Base-by-base conservation (phyloP, 169 alveolate genomes). In the Eimeria maxima region DNA sequence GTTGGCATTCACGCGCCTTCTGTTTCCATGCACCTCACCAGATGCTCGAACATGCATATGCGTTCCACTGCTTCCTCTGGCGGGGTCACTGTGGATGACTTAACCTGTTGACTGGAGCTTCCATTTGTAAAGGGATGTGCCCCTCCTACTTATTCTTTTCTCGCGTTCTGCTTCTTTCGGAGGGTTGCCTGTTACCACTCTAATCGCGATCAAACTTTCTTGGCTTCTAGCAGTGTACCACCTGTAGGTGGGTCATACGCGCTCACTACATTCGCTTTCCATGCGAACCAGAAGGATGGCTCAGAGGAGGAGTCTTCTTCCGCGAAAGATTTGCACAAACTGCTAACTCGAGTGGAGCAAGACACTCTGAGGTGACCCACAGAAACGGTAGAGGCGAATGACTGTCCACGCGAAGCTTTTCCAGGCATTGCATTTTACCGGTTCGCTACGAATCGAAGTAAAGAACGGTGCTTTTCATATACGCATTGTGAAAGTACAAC, bases 331-430 rank as follows among this genome's bases (percentile, higher is more conserved):
- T 16, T 86, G 18, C 93, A 42, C 63, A 60, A 60, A 65, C 80
- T 86, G 57, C 57, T 57, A 63, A 57, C 13, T 57, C 93, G 80
- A 6, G 93, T 86, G 93, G 93, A 38, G 42, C 93, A 63, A 42
- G 93, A 86, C 80, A 86, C 80, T 65, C 93, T 86, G 7, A 60
- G 93, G 93, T 86, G 80, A 60, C 50, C 24, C 67, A 18, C 53
- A 53, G 53, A 14, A 29, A 60, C 14, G 18, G 7, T 55, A 55
- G 53, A 29, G 18, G 27, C 24, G 42, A 83, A 27, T 55, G 50
- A 29, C 50, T 29, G 8, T 69, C 50, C 50, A 33, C 50, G 3
- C 55, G 27, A 33, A n/a, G 38, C 29, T 50, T 69, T 47, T 69
- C 50, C 80, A 69, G 5, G 50, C n/a, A 29, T 27, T 27, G 3